phyloP scores from a whole-genome alignment of 768 basidiomycete genomes.

The Antrodiella citrinella region DNA sequence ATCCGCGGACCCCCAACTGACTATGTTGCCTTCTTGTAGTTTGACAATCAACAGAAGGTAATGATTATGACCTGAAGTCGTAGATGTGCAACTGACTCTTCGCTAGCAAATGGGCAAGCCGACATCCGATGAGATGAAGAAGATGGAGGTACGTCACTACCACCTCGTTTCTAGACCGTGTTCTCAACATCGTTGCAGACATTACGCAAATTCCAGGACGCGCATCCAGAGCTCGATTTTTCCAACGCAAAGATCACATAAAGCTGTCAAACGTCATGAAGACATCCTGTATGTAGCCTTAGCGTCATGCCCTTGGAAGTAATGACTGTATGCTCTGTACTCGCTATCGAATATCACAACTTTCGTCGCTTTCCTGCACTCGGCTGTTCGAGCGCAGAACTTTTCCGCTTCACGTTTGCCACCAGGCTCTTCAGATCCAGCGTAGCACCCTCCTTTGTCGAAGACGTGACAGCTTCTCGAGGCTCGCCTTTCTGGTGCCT shows the following conservation, averaged over 20 bases:
- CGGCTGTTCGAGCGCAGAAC: slow-evolving; percentile 21
- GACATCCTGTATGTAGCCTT: too few species aligned
- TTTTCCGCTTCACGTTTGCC: slow-evolving; percentile 84
- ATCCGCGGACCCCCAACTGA: neutral
- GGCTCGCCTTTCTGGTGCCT: slow-evolving; percentile 35
- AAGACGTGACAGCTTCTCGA: slow-evolving; percentile 2
- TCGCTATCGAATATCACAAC: slow-evolving; percentile 11
- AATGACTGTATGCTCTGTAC: neutral
- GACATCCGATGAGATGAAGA: slow-evolving; percentile 90
- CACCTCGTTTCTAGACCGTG: slow-evolving; percentile 1
- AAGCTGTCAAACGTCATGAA: neutral
- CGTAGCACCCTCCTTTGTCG: slow-evolving; percentile 8
- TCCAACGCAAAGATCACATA: slow-evolving; percentile 84
- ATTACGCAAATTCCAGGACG: slow-evolving; percentile 80
- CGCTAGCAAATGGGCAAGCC: slow-evolving; percentile 89
- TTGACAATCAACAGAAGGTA: slow-evolving; percentile 74
- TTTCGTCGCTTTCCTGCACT: slow-evolving; percentile 34
- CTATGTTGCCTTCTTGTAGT: slow-evolving; percentile 30
- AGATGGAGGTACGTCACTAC: slow-evolving; percentile 59
- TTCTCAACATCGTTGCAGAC: slow-evolving; percentile 36
- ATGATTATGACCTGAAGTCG: neutral
- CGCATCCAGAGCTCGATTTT: slow-evolving; percentile 93
- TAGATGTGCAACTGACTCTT: neutral
- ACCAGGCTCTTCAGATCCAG: slow-evolving; percentile 57
- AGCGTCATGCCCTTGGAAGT: neutral